These are phyloP conservation scores for Apophysomyces ossiformis DNA, from an alignment of 371 early-diverging fungal species.

Conservation along the genomic window DNA sequence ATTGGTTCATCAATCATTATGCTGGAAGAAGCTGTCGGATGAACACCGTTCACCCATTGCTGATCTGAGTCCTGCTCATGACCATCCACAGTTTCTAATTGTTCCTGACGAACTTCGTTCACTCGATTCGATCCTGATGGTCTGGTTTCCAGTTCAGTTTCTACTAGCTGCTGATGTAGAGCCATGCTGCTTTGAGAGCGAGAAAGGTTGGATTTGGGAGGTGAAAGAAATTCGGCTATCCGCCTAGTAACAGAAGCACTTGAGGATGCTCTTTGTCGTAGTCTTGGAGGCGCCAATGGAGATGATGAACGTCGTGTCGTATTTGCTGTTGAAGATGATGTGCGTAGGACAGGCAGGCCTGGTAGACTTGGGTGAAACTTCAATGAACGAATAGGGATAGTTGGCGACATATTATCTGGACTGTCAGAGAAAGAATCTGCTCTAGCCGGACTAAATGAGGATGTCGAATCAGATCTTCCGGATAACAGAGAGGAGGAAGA, in stretches of 20 bases:
- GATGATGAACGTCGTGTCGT: conserved; percentile 3
- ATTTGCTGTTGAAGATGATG: conserved; percentile 4
- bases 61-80: conserved; percentile 13
- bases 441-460: conserved; percentile 14
- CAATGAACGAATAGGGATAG: conserved; percentile 16
- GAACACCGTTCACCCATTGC: conserved; percentile 8
- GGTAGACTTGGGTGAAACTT: conserved; percentile 25
- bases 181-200: conserved; percentile 23
- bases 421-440: background rate
- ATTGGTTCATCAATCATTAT: conserved; percentile 1
- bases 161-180: conserved; percentile 15
- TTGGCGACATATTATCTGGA: conserved; percentile 4
- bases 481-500: conserved; percentile 24
- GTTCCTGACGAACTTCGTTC: conserved; percentile 4
- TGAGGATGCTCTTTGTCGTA: conserved; percentile 25
- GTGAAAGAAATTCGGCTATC: conserved; percentile 20
- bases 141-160: background rate
- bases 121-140: conserved; percentile 1
- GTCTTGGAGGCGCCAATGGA: conserved; percentile 11
- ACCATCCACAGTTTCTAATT: background rate
- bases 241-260: conserved; percentile 27
- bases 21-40: background rate
- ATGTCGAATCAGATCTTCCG: conserved; percentile 18
- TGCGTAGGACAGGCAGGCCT: conserved; percentile 15
- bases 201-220: conserved; percentile 14